Percentiles rank a stretch among this genome's conserved stretches.
Conservation (phyloP, 257 asterid species). For the Datura wrightii region DNA sequence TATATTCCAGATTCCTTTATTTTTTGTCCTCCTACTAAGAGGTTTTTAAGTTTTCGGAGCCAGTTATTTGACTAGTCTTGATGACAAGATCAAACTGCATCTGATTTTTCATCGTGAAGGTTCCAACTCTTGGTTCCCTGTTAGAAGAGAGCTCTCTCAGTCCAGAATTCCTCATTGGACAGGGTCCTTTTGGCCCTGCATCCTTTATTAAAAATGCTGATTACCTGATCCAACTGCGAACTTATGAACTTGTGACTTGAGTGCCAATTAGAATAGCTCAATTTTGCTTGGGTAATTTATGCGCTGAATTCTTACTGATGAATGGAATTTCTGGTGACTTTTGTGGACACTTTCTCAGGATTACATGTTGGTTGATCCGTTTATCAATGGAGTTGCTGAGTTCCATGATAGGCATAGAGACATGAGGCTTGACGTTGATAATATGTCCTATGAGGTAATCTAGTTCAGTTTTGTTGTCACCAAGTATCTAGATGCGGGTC, state of each 20-base stretch:
- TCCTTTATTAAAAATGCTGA: neutral
- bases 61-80: neutral
- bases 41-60: neutral
- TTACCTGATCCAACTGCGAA: conserved; percentile 23
- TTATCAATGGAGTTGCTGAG: conserved; percentile 64
- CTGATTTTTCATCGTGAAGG: neutral
- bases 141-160: conserved; percentile 11
- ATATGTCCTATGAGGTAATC: conserved; percentile 91
- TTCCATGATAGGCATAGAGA: conserved; percentile 84
- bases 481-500: neutral
- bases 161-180: neutral
- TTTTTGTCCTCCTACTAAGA: neutral
- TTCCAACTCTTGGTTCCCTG: neutral
- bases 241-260: neutral
- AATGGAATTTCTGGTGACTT: neutral
- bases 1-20: neutral
- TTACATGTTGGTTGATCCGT: conserved; percentile 69
- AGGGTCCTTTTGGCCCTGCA: neutral
- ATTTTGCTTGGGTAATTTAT: conserved; percentile 3
- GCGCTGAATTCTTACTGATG: conserved; percentile 10
- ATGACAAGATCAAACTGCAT: neutral
- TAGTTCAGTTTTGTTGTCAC: conserved; percentile 2
- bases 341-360: conserved; percentile 53
- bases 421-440: conserved; percentile 96
- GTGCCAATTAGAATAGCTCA: neutral